A percentile compares a stretch with the other conserved stretches of the same genome.
These are phyloP conservation scores for Fusarium pseudocircinatum DNA, from an alignment of 2,329 filamentous ascomycete genomes.

Conservation along the genomic window DNA sequence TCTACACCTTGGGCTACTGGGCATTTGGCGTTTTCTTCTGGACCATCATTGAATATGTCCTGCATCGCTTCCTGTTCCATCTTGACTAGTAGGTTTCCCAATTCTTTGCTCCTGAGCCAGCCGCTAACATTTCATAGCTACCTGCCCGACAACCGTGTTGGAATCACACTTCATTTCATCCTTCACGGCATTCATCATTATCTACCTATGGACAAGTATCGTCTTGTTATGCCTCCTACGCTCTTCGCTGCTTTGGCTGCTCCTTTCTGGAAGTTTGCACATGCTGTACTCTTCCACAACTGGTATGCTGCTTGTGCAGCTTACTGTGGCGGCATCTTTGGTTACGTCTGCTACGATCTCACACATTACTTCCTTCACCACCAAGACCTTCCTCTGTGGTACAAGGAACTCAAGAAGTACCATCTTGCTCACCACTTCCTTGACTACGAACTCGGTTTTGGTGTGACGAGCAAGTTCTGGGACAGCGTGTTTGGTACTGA, in stretches of 20 bases:
- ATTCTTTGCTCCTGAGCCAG: background rate
- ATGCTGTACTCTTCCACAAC: conserved; percentile 81
- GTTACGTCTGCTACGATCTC: conserved; percentile 95
- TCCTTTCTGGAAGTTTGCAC: conserved; percentile 93
- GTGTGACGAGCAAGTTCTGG: conserved; percentile 97
- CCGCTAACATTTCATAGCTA: conserved; percentile 64
- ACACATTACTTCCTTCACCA: conserved; percentile 99
- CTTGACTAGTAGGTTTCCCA: conserved; percentile 78
- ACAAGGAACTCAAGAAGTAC: conserved; percentile 94
- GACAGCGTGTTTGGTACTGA: conserved; percentile 92
- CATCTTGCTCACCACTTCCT: conserved; percentile 97
- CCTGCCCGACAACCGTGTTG: conserved; percentile 91
- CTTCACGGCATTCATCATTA: conserved; percentile 98
- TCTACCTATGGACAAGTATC: conserved; percentile 97
- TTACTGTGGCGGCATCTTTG: conserved; percentile 91
- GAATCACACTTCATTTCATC: conserved; percentile 87
- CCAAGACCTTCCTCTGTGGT: conserved; percentile 88
- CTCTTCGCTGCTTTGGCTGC: conserved; percentile 84
- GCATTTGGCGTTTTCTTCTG: conserved; percentile 78
- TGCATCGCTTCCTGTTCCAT: conserved; percentile 95
- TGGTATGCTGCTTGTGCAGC: conserved; percentile 84
- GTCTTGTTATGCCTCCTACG: conserved; percentile 95
- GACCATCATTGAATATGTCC: conserved; percentile 87
- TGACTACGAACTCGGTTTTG: conserved; percentile 97
- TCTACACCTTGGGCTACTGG: conserved; percentile 70